These are phyloP conservation scores for Luzula sylvatica DNA, from an alignment of 176 grass and related monocot genomes.

Conservation along the genomic window DNA sequence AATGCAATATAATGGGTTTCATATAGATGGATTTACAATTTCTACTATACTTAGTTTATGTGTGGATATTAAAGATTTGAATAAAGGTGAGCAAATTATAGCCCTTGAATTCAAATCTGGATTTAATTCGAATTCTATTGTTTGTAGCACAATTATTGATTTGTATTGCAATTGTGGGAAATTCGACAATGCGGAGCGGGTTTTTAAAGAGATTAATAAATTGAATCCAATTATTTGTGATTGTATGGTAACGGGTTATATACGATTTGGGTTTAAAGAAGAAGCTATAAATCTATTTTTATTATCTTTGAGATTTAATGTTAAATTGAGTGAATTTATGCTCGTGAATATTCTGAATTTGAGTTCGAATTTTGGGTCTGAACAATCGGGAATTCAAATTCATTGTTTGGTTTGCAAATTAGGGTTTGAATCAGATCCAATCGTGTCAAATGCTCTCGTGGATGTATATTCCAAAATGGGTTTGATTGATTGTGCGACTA, in stretches of 20 bases:
- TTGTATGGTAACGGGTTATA: conserved; percentile 56
- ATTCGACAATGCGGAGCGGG: conserved; percentile 35
- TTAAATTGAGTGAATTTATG: conserved; percentile 64
- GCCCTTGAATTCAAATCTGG: conserved; percentile 54
- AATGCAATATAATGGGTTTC: conserved; percentile 42
- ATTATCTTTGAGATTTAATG: conserved; percentile 36
- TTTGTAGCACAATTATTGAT: conserved; percentile 57
- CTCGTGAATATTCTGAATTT: conserved; percentile 63
- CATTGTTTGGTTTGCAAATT: conserved; percentile 59
- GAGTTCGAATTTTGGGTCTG: conserved; percentile 53
- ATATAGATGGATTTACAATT: conserved; percentile 44
- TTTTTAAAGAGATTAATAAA: conserved; percentile 38
- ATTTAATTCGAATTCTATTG: conserved; percentile 49
- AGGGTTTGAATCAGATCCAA: conserved; percentile 51
- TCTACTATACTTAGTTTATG: conserved; percentile 49
- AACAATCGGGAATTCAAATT: conserved; percentile 54
- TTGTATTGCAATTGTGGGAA: conserved; percentile 54
- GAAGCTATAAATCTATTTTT: conserved; percentile 49
- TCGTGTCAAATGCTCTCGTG: conserved; percentile 49
- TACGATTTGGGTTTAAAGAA: conserved; percentile 44
- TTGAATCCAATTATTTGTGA: conserved; percentile 65
- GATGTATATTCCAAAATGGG: conserved; percentile 91
- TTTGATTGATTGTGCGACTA: conserved; percentile 30
- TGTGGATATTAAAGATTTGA: conserved; percentile 31
- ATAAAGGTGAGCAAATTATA: conserved; percentile 61